Evolutionary conservation across 306 rosid genomes (phyloP), one percentile per base, ranked within the genome.

Genomic region (Calophaca sinica): DNA sequence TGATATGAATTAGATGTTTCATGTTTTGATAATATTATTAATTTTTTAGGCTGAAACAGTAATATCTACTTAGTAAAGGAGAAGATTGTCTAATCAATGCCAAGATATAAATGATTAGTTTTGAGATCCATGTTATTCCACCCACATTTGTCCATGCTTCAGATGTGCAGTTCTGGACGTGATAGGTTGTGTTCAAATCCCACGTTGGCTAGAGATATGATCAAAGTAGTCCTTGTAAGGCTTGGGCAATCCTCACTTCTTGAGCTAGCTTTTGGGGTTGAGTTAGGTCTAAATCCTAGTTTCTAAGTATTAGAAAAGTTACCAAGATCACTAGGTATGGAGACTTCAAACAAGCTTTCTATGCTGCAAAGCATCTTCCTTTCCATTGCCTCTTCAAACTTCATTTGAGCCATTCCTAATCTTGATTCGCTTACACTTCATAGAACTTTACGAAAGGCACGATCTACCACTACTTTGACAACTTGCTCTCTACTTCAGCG

Each of bases 51-150:
- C 59, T 68, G 31, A 68, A n/a, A 68, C 12, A 7, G 41, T 55
- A 54, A 41, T 39, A 14, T 71, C 41, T 41, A 20, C 39, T 53
- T 26, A 54, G 64, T 70, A 70, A 13, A 35, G 50, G 62, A 32
- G 31, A 31, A 31, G 5, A 11, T 49, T 68, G 58, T 48, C 44
- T 46, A 46, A 31, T 68, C 9, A 48, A 49, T 48, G 42, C 7
- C 42, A 46, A 46, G 28, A 31, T 9, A 67, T 15, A 48, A 38
- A 20, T 4, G 42, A 42, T 42, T 42, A 7, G 48, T 42, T 7
- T 42, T 42, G 48, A 42, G 48, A 42, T 8, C 11, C 48, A 11
- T 7, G 9, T 42, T 42, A 42, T 42, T 42, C 48, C 9, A 42
- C 11, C 48, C 48, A 7, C 11, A 7, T 42, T 42, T 42, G 9